A percentile compares a stretch with the other conserved stretches of the same genome.
These are phyloP conservation scores for Antitrichia curtipendula DNA, from an alignment of 225 moss, liverwort and hornwort species.

Conservation along the genomic window DNA sequence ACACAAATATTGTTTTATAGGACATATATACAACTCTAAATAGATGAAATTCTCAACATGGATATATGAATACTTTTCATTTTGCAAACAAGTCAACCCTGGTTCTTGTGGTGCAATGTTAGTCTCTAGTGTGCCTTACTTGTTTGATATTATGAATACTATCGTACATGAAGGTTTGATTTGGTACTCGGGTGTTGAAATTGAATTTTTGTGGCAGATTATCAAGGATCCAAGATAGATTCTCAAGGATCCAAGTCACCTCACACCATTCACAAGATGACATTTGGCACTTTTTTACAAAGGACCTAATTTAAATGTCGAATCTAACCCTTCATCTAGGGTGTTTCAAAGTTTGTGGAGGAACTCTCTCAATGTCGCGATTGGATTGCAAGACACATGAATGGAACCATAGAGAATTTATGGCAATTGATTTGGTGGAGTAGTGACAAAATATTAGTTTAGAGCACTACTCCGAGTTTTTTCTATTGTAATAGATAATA, in stretches of 20 bases:
- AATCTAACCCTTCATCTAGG: too few relatives aligned
- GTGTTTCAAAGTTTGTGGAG: accelerated
- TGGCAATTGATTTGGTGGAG: not conserved
- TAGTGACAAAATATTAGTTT: accelerated
- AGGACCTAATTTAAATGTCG: too few relatives aligned
- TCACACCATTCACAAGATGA: too few relatives aligned
- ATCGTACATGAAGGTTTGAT: too few relatives aligned
- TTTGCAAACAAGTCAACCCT: accelerated
- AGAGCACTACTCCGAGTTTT: accelerated
- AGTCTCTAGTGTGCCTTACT: not conserved
- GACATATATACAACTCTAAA: accelerated
- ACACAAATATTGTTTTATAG: not conserved
- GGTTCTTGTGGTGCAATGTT: accelerated
- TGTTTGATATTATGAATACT: not conserved
- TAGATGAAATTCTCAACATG: not conserved
- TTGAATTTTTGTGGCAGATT: too few relatives aligned
- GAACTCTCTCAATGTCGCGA: accelerated
- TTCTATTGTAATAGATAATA: not conserved
- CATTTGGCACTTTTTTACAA: too few relatives aligned
- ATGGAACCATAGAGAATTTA: accelerated
- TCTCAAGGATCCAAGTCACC: too few relatives aligned
- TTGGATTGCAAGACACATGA: accelerated
- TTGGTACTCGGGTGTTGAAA: too few relatives aligned
- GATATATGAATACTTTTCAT: not conserved
- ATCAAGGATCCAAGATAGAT: too few relatives aligned